phyloP scores from a whole-genome alignment of 495 filamentous ascomycete genomes.

The Penicillium desertorum region DNA sequence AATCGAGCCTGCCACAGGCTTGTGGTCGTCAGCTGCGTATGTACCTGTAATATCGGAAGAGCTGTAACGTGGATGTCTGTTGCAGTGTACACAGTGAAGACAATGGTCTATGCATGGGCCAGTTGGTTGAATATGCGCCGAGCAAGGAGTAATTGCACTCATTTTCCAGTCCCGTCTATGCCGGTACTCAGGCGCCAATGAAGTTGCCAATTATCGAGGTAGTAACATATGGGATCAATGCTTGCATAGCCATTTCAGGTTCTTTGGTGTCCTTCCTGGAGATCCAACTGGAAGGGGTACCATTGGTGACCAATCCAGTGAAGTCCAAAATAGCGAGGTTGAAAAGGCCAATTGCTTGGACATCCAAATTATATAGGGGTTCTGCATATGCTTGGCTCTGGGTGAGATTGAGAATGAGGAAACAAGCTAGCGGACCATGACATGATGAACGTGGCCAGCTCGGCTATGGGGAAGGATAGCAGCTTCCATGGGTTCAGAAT shows the following conservation, averaged over 20 bases:
- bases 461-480: conserved; percentile 62
- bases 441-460: conserved; percentile 58
- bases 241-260: conserved; percentile 66
- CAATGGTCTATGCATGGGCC: conserved; percentile 30
- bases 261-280: conserved; percentile 61
- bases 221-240: conserved; percentile 60
- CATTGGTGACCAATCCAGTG: conserved; percentile 58
- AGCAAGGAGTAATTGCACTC: background rate
- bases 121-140: conserved; percentile 8
- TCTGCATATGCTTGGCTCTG: conserved; percentile 59
- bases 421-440: conserved; percentile 58
- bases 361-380: conserved; percentile 58
- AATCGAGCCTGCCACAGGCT: conserved; percentile 58
- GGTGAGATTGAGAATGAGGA: conserved; percentile 64
- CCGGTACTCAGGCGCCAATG: conserved; percentile 61
- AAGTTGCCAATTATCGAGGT: conserved; percentile 60
- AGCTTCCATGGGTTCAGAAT: too few species aligned
- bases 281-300: conserved; percentile 59
- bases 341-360: conserved; percentile 55
- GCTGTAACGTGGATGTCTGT: conserved; percentile 59
- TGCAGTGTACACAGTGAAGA: conserved; percentile 54
- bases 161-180: conserved; percentile 56
- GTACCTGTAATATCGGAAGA: conserved; percentile 48
- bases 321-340: conserved; percentile 44
- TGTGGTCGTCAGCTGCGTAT: conserved; percentile 63